phyloP scores from a whole-genome alignment of 257 asterid genomes.

The Scutellaria galericulata region DNA sequence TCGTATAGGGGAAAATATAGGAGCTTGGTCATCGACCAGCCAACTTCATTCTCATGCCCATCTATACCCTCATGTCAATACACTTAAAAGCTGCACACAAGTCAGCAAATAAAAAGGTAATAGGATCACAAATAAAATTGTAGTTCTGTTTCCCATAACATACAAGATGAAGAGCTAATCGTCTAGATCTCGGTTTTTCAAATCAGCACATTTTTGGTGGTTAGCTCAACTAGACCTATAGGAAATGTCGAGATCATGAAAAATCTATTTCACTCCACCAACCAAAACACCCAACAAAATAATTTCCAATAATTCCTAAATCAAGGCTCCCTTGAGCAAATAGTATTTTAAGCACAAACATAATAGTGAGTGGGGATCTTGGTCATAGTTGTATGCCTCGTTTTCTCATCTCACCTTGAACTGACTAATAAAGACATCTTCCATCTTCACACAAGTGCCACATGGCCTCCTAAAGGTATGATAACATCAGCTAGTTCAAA shows the following conservation, averaged over 20 bases:
- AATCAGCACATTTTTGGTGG: neutral
- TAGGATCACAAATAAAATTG: neutral
- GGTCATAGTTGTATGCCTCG: too few relatives aligned
- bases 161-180: neutral
- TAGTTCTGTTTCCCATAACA: neutral
- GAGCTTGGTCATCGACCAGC: neutral
- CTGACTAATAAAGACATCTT: too few relatives aligned
- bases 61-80: neutral
- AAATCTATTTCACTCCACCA: neutral
- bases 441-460: too few relatives aligned
- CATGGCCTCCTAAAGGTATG: neutral
- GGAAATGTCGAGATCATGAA: neutral
- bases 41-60: neutral
- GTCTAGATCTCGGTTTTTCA: neutral
- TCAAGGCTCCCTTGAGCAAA: too few relatives aligned
- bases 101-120: neutral
- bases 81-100: neutral
- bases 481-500: neutral
- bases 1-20: neutral
- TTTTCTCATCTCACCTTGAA: too few relatives aligned
- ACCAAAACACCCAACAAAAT: neutral
- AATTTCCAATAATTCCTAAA: too few relatives aligned
- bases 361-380: too few relatives aligned
- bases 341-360: too few relatives aligned
- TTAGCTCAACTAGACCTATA: neutral